Conservation (phyloP, 495 filamentous ascomycete genomes). For the Aspergillus bridgeri region DNA sequence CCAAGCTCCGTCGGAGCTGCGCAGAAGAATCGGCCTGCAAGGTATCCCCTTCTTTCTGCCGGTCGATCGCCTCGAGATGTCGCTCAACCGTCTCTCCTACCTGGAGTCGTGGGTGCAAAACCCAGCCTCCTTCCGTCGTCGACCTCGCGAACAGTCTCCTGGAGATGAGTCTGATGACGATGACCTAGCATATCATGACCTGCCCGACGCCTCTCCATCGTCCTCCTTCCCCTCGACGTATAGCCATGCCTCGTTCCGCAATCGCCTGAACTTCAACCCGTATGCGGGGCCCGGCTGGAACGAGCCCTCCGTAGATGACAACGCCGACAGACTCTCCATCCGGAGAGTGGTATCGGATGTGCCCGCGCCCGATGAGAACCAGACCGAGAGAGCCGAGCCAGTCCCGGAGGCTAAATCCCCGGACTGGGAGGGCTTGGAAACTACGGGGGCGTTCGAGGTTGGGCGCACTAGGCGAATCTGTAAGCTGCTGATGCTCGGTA, state of each 20-base stretch:
- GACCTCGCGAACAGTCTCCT: slow-evolving; percentile 14
- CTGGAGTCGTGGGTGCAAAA: slow-evolving; percentile 45
- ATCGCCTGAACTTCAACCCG: slow-evolving; percentile 45
- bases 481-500: slow-evolving; percentile 31
- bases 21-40: neutral
- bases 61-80: slow-evolving; percentile 12
- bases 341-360: slow-evolving; percentile 21
- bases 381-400: slow-evolving; percentile 2
- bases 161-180: slow-evolving; percentile 28
- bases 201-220: slow-evolving; percentile 32
- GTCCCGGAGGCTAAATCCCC: neutral
- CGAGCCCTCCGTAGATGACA: slow-evolving; percentile 29
- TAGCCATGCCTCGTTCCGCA: slow-evolving; percentile 17
- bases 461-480: slow-evolving; percentile 59
- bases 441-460: slow-evolving; percentile 54
- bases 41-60: neutral
- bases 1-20: neutral
- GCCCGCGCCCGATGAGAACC: slow-evolving; percentile 10
- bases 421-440: neutral
- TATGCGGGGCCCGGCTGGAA: slow-evolving; percentile 43
- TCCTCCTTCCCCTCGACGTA: slow-evolving; percentile 45
- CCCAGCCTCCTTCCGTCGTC: slow-evolving; percentile 32
- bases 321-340: slow-evolving; percentile 28
- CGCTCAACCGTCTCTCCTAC: slow-evolving; percentile 24
- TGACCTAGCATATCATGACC: slow-evolving; percentile 29